Base-by-base conservation (phyloP, 177 flowering plant genomes). In the Vitis hybrid region DNA sequence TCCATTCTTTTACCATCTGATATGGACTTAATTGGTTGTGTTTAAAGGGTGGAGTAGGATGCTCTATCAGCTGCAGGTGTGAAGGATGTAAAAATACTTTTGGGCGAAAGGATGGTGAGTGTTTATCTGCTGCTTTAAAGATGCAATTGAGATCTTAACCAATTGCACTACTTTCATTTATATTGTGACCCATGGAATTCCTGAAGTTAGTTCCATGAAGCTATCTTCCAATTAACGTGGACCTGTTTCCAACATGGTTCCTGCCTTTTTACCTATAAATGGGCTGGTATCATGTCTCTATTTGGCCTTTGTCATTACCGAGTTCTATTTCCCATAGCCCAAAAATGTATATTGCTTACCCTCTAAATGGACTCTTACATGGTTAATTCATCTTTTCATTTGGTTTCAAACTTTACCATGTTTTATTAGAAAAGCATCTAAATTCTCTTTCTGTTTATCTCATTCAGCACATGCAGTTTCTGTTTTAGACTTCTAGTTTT, bases 31-130 rank as follows among this genome's bases (percentile, higher is more conserved):
- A 3, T 68, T 62, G 2, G 64, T 79, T 71, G 50, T 40, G 18
- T 74, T 71, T 67, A 51, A 62, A 92, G 99, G 93, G 88, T 74
- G 98, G 98, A 14, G 99, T 93, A 58, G 98, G 98, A 68, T 94
- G 99, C 85, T 91, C 99, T 50, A 71, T 85, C 49, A 84, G 76
- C 82, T 94, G 98, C 87, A 87, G 97, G 85, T 93, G 98, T 76
- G 91, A 87, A 81, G 91, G 89, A 10, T 94, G 99, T 77, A 91
- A 82, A 78, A 94, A 93, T 77, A 74, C 89, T 59, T 94, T 83
- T 76, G 98, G 99, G 18, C 68, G 82, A 72, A 94, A 90, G 75
- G 88, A 88, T 72, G 98, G 98, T 92, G 70, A 86, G 93, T 74
- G 19, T 55, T 60, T 19, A 8, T 35, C 19, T 59, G 64, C 49